A percentile compares a stretch with the other conserved stretches of the same genome.
These are phyloP conservation scores for Aureobasidium uvarum DNA, from an alignment of 2,329 filamentous ascomycete genomes.

Conservation along the genomic window DNA sequence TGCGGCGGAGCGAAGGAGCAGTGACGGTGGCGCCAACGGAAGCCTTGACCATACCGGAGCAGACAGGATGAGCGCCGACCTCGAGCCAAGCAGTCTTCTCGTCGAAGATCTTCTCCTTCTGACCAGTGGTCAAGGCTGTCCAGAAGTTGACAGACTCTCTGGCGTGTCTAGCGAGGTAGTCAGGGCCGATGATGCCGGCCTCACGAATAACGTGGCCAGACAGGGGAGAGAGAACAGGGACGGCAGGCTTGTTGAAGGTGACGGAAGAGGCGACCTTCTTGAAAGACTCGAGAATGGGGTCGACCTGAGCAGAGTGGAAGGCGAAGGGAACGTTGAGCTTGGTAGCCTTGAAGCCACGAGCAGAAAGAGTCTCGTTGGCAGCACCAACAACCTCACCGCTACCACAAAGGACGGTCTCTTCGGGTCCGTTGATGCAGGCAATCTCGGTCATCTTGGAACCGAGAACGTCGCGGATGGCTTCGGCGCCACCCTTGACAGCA, in stretches of 20 bases:
- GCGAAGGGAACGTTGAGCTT: slow-evolving; percentile 65
- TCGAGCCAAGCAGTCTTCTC: slow-evolving; percentile 70
- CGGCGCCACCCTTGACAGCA: slow-evolving; percentile 54
- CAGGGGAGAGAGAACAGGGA: slow-evolving; percentile 68
- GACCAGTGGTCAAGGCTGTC: slow-evolving; percentile 59
- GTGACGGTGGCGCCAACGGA: slow-evolving; percentile 58
- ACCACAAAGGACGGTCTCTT: slow-evolving; percentile 71
- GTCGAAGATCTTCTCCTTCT: slow-evolving; percentile 59
- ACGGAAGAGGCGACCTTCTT: slow-evolving; percentile 55
- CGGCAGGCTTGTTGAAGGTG: slow-evolving; percentile 56
- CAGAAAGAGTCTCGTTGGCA: slow-evolving; percentile 51
- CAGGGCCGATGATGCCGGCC: slow-evolving; percentile 56
- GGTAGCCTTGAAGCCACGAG: slow-evolving; percentile 58
- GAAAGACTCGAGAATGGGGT: slow-evolving; percentile 61
- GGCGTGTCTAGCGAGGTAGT: slow-evolving; percentile 64
- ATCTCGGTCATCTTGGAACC: slow-evolving; percentile 53
- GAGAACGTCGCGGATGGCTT: slow-evolving; percentile 55
- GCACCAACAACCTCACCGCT: slow-evolving; percentile 59
- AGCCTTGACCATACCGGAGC: slow-evolving; percentile 65
- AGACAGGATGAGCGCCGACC: slow-evolving; percentile 71
- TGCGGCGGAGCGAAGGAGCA: slow-evolving; percentile 61
- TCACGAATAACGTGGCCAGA: slow-evolving; percentile 60
- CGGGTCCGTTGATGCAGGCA: slow-evolving; percentile 73
- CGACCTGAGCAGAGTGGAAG: slow-evolving; percentile 65
- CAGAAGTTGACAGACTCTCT: slow-evolving; percentile 69